phyloP scores from a whole-genome alignment of 129 eudicot genomes.

The Flaveria robusta region DNA sequence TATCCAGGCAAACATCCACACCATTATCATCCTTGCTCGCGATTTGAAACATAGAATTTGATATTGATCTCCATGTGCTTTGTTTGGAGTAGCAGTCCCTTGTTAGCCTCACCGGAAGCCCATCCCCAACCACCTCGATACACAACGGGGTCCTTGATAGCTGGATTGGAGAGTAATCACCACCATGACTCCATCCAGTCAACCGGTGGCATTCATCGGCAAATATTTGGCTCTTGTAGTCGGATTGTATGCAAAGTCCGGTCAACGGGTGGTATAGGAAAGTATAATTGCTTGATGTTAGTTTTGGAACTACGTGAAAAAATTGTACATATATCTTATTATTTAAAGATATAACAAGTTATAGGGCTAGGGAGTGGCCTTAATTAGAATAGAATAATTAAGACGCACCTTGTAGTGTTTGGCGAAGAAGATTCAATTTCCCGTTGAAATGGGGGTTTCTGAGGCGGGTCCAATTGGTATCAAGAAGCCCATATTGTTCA shows the following conservation, averaged over 20 bases:
- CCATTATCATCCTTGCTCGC: constrained; percentile 36
- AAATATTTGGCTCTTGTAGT: constrained; percentile 17
- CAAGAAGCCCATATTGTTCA: constrained; percentile 51
- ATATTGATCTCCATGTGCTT: constrained; percentile 43
- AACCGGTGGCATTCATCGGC: constrained; percentile 37
- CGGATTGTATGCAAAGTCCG: constrained; percentile 41
- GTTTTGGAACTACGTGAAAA: constrained; percentile 46
- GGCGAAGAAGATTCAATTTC: constrained; percentile 30
- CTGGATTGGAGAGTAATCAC: constrained; percentile 32
- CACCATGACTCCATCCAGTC: constrained; percentile 41
- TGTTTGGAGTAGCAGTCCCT: constrained; percentile 33
- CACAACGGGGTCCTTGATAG: constrained; percentile 41
- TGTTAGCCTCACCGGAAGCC: constrained; percentile 47
- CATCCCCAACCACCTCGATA: constrained; percentile 44
- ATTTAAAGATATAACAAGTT: too few species aligned
- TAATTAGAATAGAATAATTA: neutral
- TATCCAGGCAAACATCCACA: constrained; percentile 45
- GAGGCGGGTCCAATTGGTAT: constrained; percentile 42
- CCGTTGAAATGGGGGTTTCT: constrained; percentile 35
- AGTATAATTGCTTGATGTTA: constrained; percentile 21
- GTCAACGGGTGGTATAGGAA: constrained; percentile 53
- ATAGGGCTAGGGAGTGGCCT: too few species aligned
- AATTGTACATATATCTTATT: neutral
- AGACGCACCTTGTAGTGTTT: constrained; percentile 40
- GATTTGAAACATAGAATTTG: constrained; percentile 39